phyloP scores from a whole-genome alignment of 2,329 filamentous ascomycete genomes.

The Xylaria sp. region DNA sequence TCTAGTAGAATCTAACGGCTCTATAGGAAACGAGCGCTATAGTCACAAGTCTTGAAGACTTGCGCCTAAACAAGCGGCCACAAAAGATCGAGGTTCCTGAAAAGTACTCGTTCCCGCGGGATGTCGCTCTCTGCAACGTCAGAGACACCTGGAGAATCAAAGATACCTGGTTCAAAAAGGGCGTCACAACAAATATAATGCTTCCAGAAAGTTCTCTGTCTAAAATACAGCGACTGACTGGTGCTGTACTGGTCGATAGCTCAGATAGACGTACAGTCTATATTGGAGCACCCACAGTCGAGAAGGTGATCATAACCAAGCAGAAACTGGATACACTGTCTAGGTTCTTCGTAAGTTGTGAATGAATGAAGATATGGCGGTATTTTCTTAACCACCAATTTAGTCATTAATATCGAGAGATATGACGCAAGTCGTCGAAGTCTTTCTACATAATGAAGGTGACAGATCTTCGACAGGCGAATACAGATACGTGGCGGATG shows the following conservation, averaged over 20 bases:
- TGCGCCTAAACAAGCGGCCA: constrained; percentile 19
- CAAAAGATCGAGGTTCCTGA: constrained; percentile 8
- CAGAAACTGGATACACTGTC: constrained; percentile 42
- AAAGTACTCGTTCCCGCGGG: constrained; percentile 35
- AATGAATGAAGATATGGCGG: neutral
- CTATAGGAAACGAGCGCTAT: constrained; percentile 17
- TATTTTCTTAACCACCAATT: neutral
- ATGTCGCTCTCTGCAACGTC: constrained; percentile 30
- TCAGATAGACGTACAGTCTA: constrained; percentile 33
- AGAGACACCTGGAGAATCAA: constrained; percentile 38
- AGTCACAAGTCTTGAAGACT: constrained; percentile 21
- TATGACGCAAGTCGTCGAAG: constrained; percentile 22
- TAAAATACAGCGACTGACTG: constrained; percentile 36
- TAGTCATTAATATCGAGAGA: constrained; percentile 13
- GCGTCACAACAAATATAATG: constrained; percentile 17
- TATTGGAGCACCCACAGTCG: constrained; percentile 39
- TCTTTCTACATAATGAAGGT: constrained; percentile 42
- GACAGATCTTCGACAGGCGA: constrained; percentile 30
- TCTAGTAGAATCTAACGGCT: neutral
- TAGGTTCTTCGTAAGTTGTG: constrained; percentile 41
- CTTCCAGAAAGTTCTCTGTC: constrained; percentile 29
- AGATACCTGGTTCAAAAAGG: constrained; percentile 10
- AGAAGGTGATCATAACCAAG: constrained; percentile 28
- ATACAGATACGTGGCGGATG: constrained; percentile 40
- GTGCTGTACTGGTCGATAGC: constrained; percentile 33